These are phyloP conservation scores for Russula lepida DNA, from an alignment of 768 basidiomycete genomes.

Conservation along the genomic window DNA sequence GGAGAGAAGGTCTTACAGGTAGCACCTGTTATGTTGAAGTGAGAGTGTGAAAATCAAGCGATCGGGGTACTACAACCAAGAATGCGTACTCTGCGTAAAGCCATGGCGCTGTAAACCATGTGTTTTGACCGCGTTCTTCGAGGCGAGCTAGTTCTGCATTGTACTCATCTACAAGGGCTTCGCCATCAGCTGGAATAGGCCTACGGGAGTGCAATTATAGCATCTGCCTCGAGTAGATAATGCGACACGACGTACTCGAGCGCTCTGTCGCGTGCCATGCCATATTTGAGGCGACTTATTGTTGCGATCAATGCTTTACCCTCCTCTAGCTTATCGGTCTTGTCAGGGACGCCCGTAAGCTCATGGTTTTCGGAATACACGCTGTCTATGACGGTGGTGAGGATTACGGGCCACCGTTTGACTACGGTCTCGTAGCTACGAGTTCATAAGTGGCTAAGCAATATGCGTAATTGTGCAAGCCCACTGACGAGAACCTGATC, in stretches of 20 bases:
- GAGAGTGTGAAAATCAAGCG: background rate
- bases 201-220: constrained; percentile 33
- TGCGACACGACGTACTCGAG: constrained; percentile 44
- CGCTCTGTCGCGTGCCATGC: constrained; percentile 70
- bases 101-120: constrained; percentile 94
- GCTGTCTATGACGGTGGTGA: constrained; percentile 72
- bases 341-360: constrained; percentile 32
- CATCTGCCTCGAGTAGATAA: background rate
- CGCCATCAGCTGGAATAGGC: constrained; percentile 67
- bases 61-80: background rate
- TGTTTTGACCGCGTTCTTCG: constrained; percentile 40
- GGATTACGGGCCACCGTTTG: constrained; percentile 76
- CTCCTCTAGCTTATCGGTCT: constrained; percentile 50
- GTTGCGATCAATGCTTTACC: constrained; percentile 70
- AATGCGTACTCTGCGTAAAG: constrained; percentile 82
- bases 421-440: constrained; percentile 69
- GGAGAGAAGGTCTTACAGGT: constrained; percentile 39
- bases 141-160: constrained; percentile 61
- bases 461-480: background rate
- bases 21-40: constrained; percentile 43
- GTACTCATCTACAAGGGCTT: constrained; percentile 59
- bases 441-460: background rate
- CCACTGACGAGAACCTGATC: constrained; percentile 55
- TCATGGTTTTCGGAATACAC: constrained; percentile 63
- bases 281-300: constrained; percentile 74